phyloP scores from a whole-genome alignment of 306 rosid genomes.

The Benincasa hispida region DNA sequence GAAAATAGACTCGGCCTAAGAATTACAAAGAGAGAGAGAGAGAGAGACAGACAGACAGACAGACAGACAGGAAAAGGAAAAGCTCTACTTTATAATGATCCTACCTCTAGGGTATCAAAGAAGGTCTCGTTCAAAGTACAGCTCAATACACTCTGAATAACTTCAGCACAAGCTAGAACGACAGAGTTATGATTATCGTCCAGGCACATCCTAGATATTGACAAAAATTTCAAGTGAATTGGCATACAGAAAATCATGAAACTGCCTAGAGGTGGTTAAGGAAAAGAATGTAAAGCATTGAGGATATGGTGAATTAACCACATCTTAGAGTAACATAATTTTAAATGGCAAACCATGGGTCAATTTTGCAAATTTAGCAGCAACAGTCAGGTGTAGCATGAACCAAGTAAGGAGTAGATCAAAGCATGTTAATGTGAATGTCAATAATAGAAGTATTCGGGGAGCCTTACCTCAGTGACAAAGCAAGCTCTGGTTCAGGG shows the following conservation, averaged over 20 bases:
- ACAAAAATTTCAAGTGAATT: slow-evolving; percentile 1
- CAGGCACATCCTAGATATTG: slow-evolving; percentile 51
- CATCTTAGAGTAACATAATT: background rate
- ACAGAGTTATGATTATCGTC: slow-evolving; percentile 88
- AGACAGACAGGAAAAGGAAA: background rate
- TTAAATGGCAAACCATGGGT: background rate
- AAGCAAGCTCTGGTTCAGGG: slow-evolving; percentile 89
- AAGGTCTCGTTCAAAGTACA: slow-evolving; percentile 67
- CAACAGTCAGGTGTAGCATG: background rate
- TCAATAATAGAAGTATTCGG: slow-evolving; percentile 13
- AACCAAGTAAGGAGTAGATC: background rate
- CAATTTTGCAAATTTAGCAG: background rate
- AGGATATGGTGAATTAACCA: background rate
- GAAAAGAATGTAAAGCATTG: background rate
- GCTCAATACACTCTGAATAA: slow-evolving; percentile 51
- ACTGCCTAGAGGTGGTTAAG: background rate
- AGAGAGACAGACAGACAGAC: too few species aligned
- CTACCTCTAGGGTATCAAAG: slow-evolving; percentile 62
- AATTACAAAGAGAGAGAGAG: background rate
- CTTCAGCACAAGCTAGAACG: slow-evolving; percentile 65
- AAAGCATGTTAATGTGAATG: background rate
- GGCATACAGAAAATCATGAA: background rate
- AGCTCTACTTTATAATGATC: background rate
- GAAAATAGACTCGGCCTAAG: slow-evolving; percentile 9
- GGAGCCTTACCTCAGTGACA: slow-evolving; percentile 60